Evolutionary conservation across 208 protist species (phyloP), one percentile per base, ranked within the genome.

Genomic region (Leishmania mexicana): DNA sequence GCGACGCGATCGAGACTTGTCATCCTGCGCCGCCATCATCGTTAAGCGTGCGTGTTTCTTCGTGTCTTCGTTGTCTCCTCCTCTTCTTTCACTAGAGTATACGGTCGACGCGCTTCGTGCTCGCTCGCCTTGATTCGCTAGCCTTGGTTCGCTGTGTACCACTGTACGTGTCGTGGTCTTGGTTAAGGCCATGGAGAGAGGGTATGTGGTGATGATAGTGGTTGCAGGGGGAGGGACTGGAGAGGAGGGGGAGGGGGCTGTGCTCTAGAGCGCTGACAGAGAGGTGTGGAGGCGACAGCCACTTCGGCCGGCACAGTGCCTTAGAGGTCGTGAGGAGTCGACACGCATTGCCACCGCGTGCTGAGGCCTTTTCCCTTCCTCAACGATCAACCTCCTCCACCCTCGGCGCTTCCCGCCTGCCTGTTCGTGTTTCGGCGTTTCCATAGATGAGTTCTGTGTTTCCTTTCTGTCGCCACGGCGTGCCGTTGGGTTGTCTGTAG

Each of bases 401-500:
- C 31, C 38, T 3, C 13, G 31, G 3, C 21, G 13, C 28, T 38
- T 3, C 15, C 4, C 42, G 24, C 0, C 31, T n/a, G 42, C 3
- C 51, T 47, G 57, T 75, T 31, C 28, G n/a, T 68, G 62, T 67
- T 45, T 78, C 38, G 28, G 19, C 38, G 28, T 80, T 49, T 40
- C 38, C 64, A 80, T 80, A 71, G 47, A 57, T 53, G n/a, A 54
- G 6, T 38, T 71, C 38, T 38, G 38, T 17, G 10, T 51, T 68
- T 79, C 24, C 4, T 49, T 70, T 79, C 8, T 78, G 64, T 31
- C 35, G 10, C 35, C 67, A 24, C 54, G 49, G 57, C 35, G 78
- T 58, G 54, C 70, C 53, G 19, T 78, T 79, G 60, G 67, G 60
- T 81, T 78, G 10, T 64, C 62, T 67, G 79, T 65, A 49, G 67